Base-by-base conservation (phyloP, 2,329 filamentous ascomycete species). In the Diaporthe ilicicola region DNA sequence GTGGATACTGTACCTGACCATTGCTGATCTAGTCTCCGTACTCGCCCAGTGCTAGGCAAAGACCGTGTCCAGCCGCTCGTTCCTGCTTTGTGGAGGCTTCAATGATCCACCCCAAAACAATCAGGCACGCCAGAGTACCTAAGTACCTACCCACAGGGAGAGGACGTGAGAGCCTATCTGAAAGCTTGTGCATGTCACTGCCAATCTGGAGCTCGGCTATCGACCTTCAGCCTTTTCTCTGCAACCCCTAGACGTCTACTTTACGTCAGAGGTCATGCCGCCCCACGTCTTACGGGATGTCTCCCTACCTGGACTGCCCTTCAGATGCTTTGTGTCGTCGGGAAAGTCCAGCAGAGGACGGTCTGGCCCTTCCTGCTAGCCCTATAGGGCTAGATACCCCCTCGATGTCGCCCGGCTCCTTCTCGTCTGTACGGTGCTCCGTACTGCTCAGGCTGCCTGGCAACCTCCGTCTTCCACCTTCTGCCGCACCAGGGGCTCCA, bases 241-340 rank as follows among this genome's bases (percentile, higher is more conserved):
- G 15, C 51, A 32, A n/a, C 37, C 44, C 34, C 1, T 32, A 55
- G 65, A 68, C 66, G 66, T 68, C 55, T 24, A 42, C n/a, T 32
- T 24, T 68, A 68, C 66, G 66, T 68, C 66, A 68, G 53, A 59
- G 66, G 55, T 42, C 42, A 59, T 42, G 55, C 53, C 32, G 59
- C 59, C 59, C 59, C 59, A 37, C 59, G 59, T 64, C 59, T 64
- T 29, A 37, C 44, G 24, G n/a, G 39, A 44, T 62, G 29, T 50
- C n/a, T 44, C 59, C 44, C 48, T 37, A 42, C 27, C 42, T 22
- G 15, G 22, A 17, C 42, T 46, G 42, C 46, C 56, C 42, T 34
- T 9, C 27, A 10, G 56, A 39, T 39, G 27, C 56, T 56, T 22
- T 39, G n/a, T 56, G 44, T 50, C 29, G 29, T 24, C 59, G 59